Evolutionary conservation across 1,284 basidiomycete genomes (phyloP).

Genomic region (Rhodotorula sp.): DNA sequence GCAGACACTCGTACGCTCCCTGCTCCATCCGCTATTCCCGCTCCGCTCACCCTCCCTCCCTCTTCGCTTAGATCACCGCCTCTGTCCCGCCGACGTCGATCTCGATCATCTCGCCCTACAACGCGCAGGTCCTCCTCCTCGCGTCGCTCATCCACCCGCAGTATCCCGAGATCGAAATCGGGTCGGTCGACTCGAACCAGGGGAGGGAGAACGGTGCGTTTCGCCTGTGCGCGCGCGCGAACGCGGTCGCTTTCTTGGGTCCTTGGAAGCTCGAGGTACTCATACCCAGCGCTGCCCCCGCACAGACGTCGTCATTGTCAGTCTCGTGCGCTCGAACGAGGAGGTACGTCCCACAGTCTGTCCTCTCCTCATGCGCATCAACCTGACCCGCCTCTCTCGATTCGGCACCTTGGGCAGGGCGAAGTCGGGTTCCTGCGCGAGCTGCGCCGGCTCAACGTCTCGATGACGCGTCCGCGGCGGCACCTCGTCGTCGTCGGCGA

Average conservation of each 20-base stretch:
- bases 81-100: slow-evolving; percentile 76
- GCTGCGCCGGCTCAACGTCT: slow-evolving; percentile 80
- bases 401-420: slow-evolving; percentile 55
- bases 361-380: background rate
- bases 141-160: slow-evolving; percentile 70
- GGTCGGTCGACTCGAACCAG: slow-evolving; percentile 90
- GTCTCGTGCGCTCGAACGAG: slow-evolving; percentile 78
- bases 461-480: slow-evolving; percentile 90
- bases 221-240: background rate
- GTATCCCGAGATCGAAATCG: slow-evolving; percentile 76
- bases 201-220: slow-evolving; percentile 64
- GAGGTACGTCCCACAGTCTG: slow-evolving; percentile 14
- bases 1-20: slow-evolving; percentile 8
- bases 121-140: slow-evolving; percentile 83
- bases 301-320: slow-evolving; percentile 89
- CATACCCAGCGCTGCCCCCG: slow-evolving; percentile 61
- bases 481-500: slow-evolving; percentile 89
- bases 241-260: slow-evolving; percentile 85
- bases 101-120: slow-evolving; percentile 91
- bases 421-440: slow-evolving; percentile 92
- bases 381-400: background rate
- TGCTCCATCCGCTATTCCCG: background rate
- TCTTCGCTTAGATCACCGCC: slow-evolving; percentile 59
- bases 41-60: background rate
- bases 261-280: no score